phyloP scores from a whole-genome alignment of 1,284 basidiomycete species.

The Puccinia polysora region DNA sequence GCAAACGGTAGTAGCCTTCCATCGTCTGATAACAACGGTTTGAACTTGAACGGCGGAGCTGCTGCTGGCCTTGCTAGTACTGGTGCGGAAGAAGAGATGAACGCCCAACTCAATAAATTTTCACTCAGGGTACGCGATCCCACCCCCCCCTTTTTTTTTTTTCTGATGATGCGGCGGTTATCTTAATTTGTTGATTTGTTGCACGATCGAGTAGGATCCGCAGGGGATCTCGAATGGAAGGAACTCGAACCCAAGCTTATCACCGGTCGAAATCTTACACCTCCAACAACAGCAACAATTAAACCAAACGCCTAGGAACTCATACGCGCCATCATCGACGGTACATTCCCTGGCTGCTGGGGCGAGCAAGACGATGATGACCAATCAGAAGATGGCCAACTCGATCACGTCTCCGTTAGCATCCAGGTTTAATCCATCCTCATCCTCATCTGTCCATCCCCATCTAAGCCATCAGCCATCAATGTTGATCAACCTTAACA shows the following conservation, averaged over 20 bases:
- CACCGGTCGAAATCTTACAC: constrained; percentile 32
- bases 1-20: constrained; percentile 4
- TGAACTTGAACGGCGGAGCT: neutral
- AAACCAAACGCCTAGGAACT: neutral
- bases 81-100: constrained; percentile 34
- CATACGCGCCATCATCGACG: neutral
- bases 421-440: constrained; percentile 1
- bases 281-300: constrained; percentile 40
- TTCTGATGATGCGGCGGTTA: neutral
- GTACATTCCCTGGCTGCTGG: no score
- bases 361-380: neutral
- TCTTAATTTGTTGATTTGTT: no score
- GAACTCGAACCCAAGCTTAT: constrained; percentile 4
- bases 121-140: constrained; percentile 2
- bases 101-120: constrained; percentile 24
- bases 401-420: neutral
- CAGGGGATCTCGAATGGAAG: neutral
- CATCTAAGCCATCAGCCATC: neutral
- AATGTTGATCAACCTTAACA: neutral
- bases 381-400: neutral
- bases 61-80: neutral
- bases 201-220: no score
- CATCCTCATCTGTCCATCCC: neutral
- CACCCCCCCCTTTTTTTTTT: neutral
- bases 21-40: constrained; percentile 18